A percentile compares a stretch with the other conserved stretches of the same genome.
Conservation (phyloP, 2,329 filamentous ascomycete species). For the Clonostachys solani region DNA sequence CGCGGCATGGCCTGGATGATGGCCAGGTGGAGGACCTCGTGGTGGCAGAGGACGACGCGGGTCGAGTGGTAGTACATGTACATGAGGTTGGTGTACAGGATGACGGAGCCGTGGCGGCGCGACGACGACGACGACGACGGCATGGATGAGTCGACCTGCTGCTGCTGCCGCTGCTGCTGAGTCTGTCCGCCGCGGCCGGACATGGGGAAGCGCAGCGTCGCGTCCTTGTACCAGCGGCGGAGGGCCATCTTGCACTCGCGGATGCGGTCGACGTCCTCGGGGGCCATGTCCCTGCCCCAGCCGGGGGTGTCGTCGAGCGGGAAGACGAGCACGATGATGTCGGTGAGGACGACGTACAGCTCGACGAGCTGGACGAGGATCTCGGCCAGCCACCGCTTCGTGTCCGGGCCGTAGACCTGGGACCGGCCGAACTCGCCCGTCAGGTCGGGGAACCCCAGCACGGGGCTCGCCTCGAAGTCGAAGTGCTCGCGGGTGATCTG, state of each 20-base stretch:
- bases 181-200: conserved; percentile 21
- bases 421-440: conserved; percentile 38
- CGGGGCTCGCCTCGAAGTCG: conserved; percentile 29
- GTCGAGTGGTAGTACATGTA: conserved; percentile 49
- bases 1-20: conserved; percentile 27
- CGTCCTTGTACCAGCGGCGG: conserved; percentile 31
- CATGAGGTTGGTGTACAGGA: conserved; percentile 40
- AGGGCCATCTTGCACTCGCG: conserved; percentile 28
- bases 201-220: conserved; percentile 29
- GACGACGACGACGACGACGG: conserved; percentile 16
- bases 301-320: conserved; percentile 34
- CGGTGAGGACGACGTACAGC: conserved; percentile 39
- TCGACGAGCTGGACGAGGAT: conserved; percentile 40
- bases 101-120: conserved; percentile 32
- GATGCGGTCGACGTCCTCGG: conserved; percentile 22
- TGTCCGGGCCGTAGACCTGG: conserved; percentile 37
- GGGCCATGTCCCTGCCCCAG: conserved; percentile 25
- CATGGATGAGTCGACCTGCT: too few species aligned
- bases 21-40: conserved; percentile 38
- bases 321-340: conserved; percentile 39
- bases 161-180: conserved; percentile 7
- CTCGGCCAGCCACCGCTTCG: conserved; percentile 36
- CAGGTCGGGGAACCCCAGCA: conserved; percentile 36
- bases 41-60: conserved; percentile 35
- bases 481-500: conserved; percentile 43